These are phyloP conservation scores for Macrotyloma uniflorum DNA, from an alignment of 306 rosid genomes.

Conservation along the genomic window DNA sequence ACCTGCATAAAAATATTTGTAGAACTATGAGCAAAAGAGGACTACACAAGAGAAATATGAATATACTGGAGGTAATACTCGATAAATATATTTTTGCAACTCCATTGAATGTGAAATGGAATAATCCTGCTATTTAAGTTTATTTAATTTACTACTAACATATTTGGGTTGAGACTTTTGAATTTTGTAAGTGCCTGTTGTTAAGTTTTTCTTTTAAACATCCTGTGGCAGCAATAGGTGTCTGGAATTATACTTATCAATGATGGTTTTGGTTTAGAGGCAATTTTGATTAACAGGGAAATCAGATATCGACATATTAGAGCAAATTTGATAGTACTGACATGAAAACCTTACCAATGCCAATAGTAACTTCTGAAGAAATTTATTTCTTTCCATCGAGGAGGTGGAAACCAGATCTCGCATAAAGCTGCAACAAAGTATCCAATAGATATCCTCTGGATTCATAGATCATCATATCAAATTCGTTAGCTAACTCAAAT, in stretches of 20 bases:
- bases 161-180: not conserved
- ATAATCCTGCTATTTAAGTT: conserved; percentile 19
- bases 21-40: not conserved
- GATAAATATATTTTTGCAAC: not conserved
- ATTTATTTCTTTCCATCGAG: conserved; percentile 45
- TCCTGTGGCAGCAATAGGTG: not conserved
- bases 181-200: not conserved
- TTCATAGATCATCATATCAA: conserved; percentile 25
- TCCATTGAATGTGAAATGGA: not conserved
- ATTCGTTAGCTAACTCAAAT: not conserved
- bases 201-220: not conserved
- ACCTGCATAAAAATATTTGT: conserved; percentile 53
- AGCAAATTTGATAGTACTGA: not conserved
- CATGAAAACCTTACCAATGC: conserved; percentile 66
- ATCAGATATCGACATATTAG: not conserved
- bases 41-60: too few species aligned
- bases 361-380: conserved; percentile 54
- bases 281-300: not conserved
- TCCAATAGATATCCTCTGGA: conserved; percentile 90
- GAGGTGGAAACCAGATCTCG: conserved; percentile 76
- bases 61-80: not conserved
- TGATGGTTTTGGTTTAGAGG: conserved; percentile 19
- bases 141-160: not conserved
- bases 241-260: not conserved
- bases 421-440: conserved; percentile 77